phyloP scores from a whole-genome alignment of 768 basidiomycete genomes.

The Cyathus striatus region DNA sequence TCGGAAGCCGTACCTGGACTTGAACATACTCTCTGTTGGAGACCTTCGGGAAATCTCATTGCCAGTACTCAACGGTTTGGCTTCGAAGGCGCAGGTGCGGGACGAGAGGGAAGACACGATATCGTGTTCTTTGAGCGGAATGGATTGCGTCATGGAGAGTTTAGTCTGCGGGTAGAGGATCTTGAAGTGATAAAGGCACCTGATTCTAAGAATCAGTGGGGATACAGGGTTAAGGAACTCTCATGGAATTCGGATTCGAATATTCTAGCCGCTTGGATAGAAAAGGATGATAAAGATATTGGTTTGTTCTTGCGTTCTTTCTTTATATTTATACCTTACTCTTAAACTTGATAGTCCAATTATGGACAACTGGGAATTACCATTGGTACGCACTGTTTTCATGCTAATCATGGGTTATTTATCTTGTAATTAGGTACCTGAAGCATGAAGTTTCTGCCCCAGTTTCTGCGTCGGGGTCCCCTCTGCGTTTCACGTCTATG shows the following conservation, averaged over 20 bases:
- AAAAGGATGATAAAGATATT: slow-evolving; percentile 59
- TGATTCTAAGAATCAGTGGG: slow-evolving; percentile 38
- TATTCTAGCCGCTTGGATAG: slow-evolving; percentile 82
- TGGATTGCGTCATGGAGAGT: slow-evolving; percentile 89
- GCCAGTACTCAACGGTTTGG: slow-evolving; percentile 80
- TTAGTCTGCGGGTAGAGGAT: slow-evolving; percentile 45
- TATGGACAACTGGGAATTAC: slow-evolving; percentile 94
- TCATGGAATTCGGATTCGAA: slow-evolving; percentile 88
- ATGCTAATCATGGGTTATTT: not conserved
- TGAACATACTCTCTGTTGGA: slow-evolving; percentile 78
- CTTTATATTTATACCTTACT: slow-evolving; percentile 8
- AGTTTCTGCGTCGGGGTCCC: slow-evolving; percentile 13
- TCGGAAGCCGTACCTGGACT: slow-evolving; percentile 81
- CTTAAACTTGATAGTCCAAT: slow-evolving; percentile 55
- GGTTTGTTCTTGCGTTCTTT: slow-evolving; percentile 39
- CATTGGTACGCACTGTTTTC: slow-evolving; percentile 58
- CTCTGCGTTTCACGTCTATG: slow-evolving; percentile 64
- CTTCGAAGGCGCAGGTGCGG: slow-evolving; percentile 62
- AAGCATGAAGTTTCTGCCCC: slow-evolving; percentile 80
- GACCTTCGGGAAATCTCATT: slow-evolving; percentile 85
- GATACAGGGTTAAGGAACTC: slow-evolving; percentile 71
- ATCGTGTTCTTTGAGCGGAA: slow-evolving; percentile 95
- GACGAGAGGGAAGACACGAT: slow-evolving; percentile 69
- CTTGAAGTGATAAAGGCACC: slow-evolving; percentile 23
- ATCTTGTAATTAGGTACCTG: slow-evolving; percentile 60